phyloP scores from a whole-genome alignment of 2,329 filamentous ascomycete genomes.

The Ophiostoma ulmi region DNA sequence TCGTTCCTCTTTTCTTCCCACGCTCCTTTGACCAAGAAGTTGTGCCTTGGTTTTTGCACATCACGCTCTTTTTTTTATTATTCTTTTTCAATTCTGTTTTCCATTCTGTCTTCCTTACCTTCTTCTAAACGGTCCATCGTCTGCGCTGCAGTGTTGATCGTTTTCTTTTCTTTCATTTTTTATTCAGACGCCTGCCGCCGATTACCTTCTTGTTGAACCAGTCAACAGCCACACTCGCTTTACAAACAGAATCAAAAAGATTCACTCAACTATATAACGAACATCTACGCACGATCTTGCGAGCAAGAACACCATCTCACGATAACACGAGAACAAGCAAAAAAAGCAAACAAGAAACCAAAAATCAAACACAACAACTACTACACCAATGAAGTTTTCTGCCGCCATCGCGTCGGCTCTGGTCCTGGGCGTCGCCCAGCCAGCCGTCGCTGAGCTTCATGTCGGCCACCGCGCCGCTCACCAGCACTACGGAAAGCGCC shows the following conservation, averaged over 20 bases:
- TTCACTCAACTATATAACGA: neutral
- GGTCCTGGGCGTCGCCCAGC: slow-evolving; percentile 43
- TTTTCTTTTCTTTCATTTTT: slow-evolving; percentile 17
- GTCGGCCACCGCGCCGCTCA: slow-evolving; percentile 32
- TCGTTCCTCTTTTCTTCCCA: slow-evolving; percentile 9
- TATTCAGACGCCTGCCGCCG: slow-evolving; percentile 2
- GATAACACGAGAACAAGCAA: slow-evolving; percentile 10
- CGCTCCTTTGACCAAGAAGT: slow-evolving; percentile 7
- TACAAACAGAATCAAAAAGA: neutral
- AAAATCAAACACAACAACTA: neutral
- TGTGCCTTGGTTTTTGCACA: slow-evolving; percentile 14
- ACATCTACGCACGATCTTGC: slow-evolving; percentile 10
- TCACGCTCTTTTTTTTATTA: slow-evolving; percentile 6
- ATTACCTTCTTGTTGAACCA: slow-evolving; percentile 9
- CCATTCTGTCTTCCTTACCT: neutral
- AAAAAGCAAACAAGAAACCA: neutral
- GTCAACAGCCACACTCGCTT: neutral
- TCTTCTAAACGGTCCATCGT: slow-evolving; percentile 12
- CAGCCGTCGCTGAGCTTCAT: slow-evolving; percentile 37
- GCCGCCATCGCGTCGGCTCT: slow-evolving; percentile 47
- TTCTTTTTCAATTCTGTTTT: neutral
- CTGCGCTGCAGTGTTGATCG: slow-evolving; percentile 12
- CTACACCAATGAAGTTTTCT: slow-evolving; percentile 47
- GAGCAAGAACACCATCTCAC: slow-evolving; percentile 6
- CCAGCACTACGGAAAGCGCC: slow-evolving; percentile 23